phyloP scores from a whole-genome alignment of 768 basidiomycete genomes.

The Termitomyces sp. region DNA sequence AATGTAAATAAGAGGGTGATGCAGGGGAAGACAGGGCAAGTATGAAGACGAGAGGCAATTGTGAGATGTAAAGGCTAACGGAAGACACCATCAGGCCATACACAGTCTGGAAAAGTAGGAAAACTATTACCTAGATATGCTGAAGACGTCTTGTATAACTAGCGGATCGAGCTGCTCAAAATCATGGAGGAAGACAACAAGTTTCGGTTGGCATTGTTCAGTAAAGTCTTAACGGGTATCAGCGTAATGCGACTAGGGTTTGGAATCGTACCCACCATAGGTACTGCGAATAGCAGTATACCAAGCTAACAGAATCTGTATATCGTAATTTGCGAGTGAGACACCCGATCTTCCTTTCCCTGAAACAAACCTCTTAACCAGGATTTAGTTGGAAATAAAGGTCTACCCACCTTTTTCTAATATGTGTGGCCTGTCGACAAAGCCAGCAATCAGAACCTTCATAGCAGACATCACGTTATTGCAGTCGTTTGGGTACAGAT shows the following conservation, averaged over 20 bases:
- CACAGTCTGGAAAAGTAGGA: neutral
- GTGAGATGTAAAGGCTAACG: constrained; percentile 43
- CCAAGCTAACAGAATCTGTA: constrained; percentile 56
- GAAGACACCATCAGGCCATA: neutral
- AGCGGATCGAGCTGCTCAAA: constrained; percentile 66
- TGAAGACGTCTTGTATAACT: constrained; percentile 63
- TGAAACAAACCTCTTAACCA: constrained; percentile 11
- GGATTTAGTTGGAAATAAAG: neutral
- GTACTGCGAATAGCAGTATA: constrained; percentile 35
- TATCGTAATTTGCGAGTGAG: constrained; percentile 57
- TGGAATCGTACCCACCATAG: constrained; percentile 24
- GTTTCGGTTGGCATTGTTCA: constrained; percentile 22
- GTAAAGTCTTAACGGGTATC: constrained; percentile 2
- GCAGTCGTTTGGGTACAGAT: constrained; percentile 57
- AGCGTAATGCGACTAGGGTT: neutral
- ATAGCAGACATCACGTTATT: constrained; percentile 45
- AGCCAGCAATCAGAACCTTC: constrained; percentile 47
- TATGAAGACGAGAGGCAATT: constrained; percentile 61
- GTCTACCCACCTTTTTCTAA: constrained; percentile 16
- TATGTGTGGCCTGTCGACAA: constrained; percentile 33
- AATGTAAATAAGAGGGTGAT: constrained; percentile 51
- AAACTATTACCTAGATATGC: constrained; percentile 58
- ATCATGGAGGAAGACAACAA: constrained; percentile 63
- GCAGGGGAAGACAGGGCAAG: constrained; percentile 54
- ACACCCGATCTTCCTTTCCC: constrained; percentile 42